phyloP scores from a whole-genome alignment of 148 eudicot genomes.

The Diospyros kaki region DNA sequence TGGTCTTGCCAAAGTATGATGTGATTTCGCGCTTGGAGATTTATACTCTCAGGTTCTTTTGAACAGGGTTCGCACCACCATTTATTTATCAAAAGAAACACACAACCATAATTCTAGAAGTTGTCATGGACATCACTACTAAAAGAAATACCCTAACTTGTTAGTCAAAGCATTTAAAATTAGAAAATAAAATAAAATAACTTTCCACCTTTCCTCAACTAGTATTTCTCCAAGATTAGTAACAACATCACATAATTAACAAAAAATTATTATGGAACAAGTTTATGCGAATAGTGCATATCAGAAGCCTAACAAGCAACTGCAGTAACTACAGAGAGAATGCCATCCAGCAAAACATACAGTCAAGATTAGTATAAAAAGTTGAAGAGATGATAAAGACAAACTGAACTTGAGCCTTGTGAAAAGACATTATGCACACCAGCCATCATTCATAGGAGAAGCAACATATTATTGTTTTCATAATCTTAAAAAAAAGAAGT shows the following conservation, averaged over 20 bases:
- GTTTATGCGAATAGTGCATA: not conserved
- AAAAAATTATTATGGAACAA: not conserved
- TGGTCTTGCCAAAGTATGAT: too few species aligned
- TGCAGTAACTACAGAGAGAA: not conserved
- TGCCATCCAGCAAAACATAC: not conserved
- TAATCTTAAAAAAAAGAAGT: not conserved
- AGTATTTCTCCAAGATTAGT: not conserved
- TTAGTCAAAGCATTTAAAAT: not conserved
- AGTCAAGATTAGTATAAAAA: not conserved
- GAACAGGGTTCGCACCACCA: too few species aligned
- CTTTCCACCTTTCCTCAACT: not conserved
- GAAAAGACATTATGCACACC: not conserved
- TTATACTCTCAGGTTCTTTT: too few species aligned
- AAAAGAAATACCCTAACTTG: not conserved
- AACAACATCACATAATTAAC: not conserved
- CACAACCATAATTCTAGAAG: not conserved
- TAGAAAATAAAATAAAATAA: not conserved
- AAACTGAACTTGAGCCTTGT: too few species aligned
- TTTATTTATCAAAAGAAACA: too few species aligned
- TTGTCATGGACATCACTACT: not conserved
- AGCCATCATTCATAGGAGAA: too few species aligned
- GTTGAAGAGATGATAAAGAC: not conserved
- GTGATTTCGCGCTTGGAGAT: too few species aligned
- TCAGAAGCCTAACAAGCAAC: not conserved
- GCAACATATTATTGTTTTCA: too few species aligned